Conservation (phyloP, 1,284 basidiomycete species). For the Leucoagaricus sp. region DNA sequence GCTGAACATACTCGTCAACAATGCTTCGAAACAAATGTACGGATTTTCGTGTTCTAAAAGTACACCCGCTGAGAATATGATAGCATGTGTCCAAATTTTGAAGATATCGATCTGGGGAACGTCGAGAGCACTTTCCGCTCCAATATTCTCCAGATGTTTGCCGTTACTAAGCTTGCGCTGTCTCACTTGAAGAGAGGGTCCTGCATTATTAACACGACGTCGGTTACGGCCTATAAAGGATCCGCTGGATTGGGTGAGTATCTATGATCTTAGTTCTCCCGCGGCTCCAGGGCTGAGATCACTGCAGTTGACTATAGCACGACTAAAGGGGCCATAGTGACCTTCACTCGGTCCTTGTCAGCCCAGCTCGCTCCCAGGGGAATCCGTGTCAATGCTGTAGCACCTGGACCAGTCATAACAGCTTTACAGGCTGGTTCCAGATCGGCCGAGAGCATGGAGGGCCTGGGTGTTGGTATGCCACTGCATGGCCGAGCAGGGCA, state of each 20-base stretch:
- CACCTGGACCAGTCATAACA: slow-evolving; percentile 56
- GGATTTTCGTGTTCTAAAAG: slow-evolving; percentile 2
- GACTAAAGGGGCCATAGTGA: slow-evolving; percentile 60
- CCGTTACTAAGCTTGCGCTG: slow-evolving; percentile 52
- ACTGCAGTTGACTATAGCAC: slow-evolving; percentile 51
- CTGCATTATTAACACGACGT: slow-evolving; percentile 65
- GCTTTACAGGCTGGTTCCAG: slow-evolving; percentile 56
- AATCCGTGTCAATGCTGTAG: slow-evolving; percentile 57
- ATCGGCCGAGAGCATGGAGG: slow-evolving; percentile 50
- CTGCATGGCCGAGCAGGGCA: slow-evolving; percentile 53
- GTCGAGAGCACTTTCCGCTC: slow-evolving; percentile 55
- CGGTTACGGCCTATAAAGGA: slow-evolving; percentile 59
- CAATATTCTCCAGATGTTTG: slow-evolving; percentile 63
- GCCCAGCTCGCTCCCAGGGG: slow-evolving; percentile 58
- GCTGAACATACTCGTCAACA: slow-evolving; percentile 63
- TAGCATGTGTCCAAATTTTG: slow-evolving; percentile 36
- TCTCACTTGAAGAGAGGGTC: slow-evolving; percentile 63
- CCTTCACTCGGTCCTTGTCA: slow-evolving; percentile 58
- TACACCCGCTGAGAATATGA: neutral
- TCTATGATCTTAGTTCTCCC: neutral
- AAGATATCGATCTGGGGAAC: slow-evolving; percentile 49
- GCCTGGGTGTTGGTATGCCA: slow-evolving; percentile 46
- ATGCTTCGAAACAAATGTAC: slow-evolving; percentile 61
- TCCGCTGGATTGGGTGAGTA: slow-evolving; percentile 27
- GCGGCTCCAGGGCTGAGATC: neutral